Conservation (phyloP, 768 basidiomycete species). For the Plicaturopsis crispa region DNA sequence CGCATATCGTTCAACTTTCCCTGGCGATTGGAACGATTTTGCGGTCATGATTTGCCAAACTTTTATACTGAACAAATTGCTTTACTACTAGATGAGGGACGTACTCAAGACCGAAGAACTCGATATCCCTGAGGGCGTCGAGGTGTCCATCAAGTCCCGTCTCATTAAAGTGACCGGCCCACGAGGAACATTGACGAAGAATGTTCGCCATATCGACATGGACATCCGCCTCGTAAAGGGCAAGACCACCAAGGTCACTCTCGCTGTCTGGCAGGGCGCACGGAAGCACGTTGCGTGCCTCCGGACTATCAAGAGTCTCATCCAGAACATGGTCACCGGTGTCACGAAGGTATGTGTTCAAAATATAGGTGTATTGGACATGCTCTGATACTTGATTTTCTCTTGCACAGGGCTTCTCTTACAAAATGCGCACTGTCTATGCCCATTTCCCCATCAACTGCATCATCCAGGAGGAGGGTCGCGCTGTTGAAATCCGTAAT, state of each 20-base stretch:
- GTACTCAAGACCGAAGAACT: constrained; percentile 91
- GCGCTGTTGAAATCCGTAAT: constrained; percentile 83
- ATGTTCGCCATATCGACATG: constrained; percentile 90
- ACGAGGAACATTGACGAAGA: constrained; percentile 88
- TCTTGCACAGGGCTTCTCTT: constrained; percentile 90
- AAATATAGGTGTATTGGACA: background rate
- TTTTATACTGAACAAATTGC: constrained; percentile 17
- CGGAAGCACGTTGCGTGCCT: constrained; percentile 99
- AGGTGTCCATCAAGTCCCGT: constrained; percentile 84
- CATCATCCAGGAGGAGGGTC: constrained; percentile 77
- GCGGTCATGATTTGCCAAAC: constrained; percentile 20
- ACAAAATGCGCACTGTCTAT: constrained; percentile 99
- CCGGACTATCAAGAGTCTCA: constrained; percentile 89
- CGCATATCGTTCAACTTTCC: too few relatives aligned
- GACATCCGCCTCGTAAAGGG: constrained; percentile 80
- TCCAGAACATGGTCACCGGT: constrained; percentile 96
- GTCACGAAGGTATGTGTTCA: constrained; percentile 73
- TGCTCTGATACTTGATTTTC: constrained; percentile 1
- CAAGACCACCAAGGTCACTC: constrained; percentile 72
- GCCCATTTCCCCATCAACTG: constrained; percentile 99
- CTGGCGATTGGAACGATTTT: constrained; percentile 36
- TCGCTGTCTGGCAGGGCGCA: constrained; percentile 96
- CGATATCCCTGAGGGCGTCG: constrained; percentile 79
- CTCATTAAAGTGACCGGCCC: constrained; percentile 89
- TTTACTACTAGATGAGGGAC: constrained; percentile 79